Conservation (phyloP, 2,329 filamentous ascomycete genomes). For the Eutypella sp. region DNA sequence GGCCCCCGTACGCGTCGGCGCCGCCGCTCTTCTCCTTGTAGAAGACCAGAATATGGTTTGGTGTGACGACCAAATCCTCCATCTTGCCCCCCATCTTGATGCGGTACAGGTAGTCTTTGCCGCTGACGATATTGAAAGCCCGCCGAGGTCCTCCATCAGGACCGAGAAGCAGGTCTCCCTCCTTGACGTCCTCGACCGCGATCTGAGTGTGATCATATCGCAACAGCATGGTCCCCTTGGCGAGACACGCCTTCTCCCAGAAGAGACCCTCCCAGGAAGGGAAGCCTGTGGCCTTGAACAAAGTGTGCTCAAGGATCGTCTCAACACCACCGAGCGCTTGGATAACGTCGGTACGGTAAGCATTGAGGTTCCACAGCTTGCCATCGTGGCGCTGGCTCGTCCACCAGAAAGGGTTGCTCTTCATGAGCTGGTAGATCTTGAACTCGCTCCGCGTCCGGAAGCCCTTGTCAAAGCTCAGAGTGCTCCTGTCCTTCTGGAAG, state of each 20-base stretch:
- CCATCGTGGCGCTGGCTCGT: conserved; percentile 95
- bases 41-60: conserved; percentile 44
- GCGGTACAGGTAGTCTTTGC: conserved; percentile 42
- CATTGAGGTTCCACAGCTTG: conserved; percentile 95
- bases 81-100: conserved; percentile 36
- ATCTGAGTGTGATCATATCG: conserved; percentile 39
- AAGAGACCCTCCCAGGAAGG: conserved; percentile 93
- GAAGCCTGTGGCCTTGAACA: conserved; percentile 96
- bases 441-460: conserved; percentile 95
- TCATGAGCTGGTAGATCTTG: conserved; percentile 98
- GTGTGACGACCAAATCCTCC: conserved; percentile 45
- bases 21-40: conserved; percentile 27
- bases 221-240: conserved; percentile 38
- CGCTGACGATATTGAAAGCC: conserved; percentile 45
- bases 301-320: conserved; percentile 91
- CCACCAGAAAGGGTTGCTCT: conserved; percentile 99
- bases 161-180: conserved; percentile 44
- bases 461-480: conserved; percentile 95
- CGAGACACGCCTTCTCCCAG: conserved; percentile 62
- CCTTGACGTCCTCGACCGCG: conserved; percentile 43
- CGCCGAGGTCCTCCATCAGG: conserved; percentile 42
- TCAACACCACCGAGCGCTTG: conserved; percentile 95
- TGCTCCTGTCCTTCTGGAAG: conserved; percentile 97
- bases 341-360: conserved; percentile 94
- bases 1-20: neutral